Conservation (phyloP, 2,329 filamentous ascomycete species). For the Apiospora saccharicola region DNA sequence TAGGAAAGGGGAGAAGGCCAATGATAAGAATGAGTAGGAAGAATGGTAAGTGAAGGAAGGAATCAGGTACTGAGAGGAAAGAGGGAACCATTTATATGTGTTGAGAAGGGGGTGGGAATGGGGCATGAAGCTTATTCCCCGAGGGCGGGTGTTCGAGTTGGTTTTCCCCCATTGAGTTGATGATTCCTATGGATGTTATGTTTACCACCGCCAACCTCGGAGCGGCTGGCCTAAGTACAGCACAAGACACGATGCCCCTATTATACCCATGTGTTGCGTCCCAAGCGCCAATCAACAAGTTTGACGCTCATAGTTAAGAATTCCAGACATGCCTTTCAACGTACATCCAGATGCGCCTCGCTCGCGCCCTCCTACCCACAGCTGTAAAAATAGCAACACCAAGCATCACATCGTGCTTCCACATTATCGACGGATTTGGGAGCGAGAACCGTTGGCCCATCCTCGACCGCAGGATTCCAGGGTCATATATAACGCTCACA, state of each 20-base stretch:
- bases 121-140: not conserved
- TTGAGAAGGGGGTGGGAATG: not conserved
- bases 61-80: not conserved
- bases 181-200: not conserved
- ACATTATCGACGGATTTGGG: not conserved
- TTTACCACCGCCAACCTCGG: not conserved
- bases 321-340: not conserved
- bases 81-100: not conserved
- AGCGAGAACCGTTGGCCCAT: not conserved
- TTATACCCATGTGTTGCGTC: not conserved
- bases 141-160: not conserved
- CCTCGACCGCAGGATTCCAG: not conserved
- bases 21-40: too few relatives aligned
- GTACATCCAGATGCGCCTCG: not conserved
- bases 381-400: not conserved
- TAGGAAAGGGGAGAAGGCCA: too few relatives aligned
- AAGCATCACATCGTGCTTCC: rapidly evolving
- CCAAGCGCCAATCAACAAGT: not conserved
- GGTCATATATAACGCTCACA: not conserved
- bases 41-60: too few relatives aligned
- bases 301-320: not conserved
- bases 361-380: not conserved
- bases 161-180: not conserved
- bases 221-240: too few relatives aligned
- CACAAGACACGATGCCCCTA: not conserved